Conservation (phyloP, 179 eudicot species). For the Beta macrorhiza region DNA sequence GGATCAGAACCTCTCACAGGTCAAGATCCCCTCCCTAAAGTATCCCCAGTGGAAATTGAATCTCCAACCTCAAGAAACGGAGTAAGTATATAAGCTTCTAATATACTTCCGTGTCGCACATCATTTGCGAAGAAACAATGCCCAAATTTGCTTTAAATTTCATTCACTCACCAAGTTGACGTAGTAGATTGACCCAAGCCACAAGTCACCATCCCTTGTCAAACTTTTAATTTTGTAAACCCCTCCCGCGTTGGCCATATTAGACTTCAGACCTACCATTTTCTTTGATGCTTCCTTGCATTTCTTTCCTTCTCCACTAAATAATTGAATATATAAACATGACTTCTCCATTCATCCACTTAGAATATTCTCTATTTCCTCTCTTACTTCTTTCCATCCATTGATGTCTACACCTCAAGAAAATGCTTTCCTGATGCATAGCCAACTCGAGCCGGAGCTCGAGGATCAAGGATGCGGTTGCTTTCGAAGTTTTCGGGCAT, state of each 20-base stretch:
- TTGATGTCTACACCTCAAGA: conserved; percentile 13
- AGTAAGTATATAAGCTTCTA: not conserved
- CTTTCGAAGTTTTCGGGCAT: conserved; percentile 36
- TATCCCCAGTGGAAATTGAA: no score
- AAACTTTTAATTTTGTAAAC: not conserved
- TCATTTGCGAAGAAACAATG: not conserved
- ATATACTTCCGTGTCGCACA: not conserved
- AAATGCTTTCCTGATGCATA: conserved; percentile 20
- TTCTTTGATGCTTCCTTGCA: conserved; percentile 32
- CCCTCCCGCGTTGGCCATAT: conserved; percentile 25
- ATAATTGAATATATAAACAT: not conserved
- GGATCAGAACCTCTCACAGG: no score
- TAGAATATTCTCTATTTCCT: not conserved
- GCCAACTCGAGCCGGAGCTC: conserved; percentile 13
- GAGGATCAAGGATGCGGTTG: conserved; percentile 39
- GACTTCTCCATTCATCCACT: conserved; percentile 3
- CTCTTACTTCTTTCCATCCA: not conserved
- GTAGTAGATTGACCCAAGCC: no score
- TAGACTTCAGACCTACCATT: conserved; percentile 20
- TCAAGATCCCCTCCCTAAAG: no score
- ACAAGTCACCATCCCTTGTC: not conserved
- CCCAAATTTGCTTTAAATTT: conserved; percentile 7
- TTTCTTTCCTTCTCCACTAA: not conserved
- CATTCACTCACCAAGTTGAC: not conserved
- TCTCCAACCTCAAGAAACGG: no score